Percentiles rank a stretch among this genome's conserved stretches.
phyloP scores from a whole-genome alignment of 768 basidiomycete species.

The Tricholomella constricta region DNA sequence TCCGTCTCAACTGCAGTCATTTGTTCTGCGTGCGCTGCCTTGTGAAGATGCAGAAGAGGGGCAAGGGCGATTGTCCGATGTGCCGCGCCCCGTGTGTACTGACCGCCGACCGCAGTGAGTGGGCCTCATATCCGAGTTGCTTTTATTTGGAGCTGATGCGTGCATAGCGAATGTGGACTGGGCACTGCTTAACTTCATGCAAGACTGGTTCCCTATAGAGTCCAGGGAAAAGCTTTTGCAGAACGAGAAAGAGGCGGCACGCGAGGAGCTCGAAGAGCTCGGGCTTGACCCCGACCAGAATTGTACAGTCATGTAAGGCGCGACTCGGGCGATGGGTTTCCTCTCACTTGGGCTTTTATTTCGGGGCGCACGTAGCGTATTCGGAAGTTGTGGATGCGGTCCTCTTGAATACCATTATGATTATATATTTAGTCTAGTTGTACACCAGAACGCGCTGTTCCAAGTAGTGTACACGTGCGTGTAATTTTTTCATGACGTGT shows the following conservation, averaged over 20 bases:
- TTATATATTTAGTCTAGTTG: neutral
- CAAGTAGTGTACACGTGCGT: neutral
- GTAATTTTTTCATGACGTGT: neutral
- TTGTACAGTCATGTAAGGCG: slow-evolving; percentile 33
- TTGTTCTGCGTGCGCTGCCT: slow-evolving; percentile 79
- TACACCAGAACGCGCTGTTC: neutral
- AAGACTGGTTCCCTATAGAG: slow-evolving; percentile 90
- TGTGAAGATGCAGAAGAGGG: slow-evolving; percentile 89
- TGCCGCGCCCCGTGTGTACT: slow-evolving; percentile 81
- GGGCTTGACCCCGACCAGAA: slow-evolving; percentile 52
- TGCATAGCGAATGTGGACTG: slow-evolving; percentile 73
- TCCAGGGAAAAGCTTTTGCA: slow-evolving; percentile 69
- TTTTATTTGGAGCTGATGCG: neutral
- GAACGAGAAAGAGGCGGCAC: slow-evolving; percentile 73
- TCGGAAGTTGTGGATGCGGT: neutral
- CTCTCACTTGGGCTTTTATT: neutral
- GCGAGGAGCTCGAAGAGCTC: slow-evolving; percentile 68
- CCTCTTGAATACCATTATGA: neutral
- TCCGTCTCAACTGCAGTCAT: slow-evolving; percentile 79
- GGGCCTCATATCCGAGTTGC: too few species aligned
- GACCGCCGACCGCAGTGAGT: slow-evolving; percentile 73
- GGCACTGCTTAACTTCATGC: slow-evolving; percentile 83
- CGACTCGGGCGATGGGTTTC: neutral
- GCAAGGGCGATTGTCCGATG: slow-evolving; percentile 76
- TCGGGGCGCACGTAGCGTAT: neutral